phyloP scores from a whole-genome alignment of 2,329 filamentous ascomycete species.

The Ramularia endophylla region DNA sequence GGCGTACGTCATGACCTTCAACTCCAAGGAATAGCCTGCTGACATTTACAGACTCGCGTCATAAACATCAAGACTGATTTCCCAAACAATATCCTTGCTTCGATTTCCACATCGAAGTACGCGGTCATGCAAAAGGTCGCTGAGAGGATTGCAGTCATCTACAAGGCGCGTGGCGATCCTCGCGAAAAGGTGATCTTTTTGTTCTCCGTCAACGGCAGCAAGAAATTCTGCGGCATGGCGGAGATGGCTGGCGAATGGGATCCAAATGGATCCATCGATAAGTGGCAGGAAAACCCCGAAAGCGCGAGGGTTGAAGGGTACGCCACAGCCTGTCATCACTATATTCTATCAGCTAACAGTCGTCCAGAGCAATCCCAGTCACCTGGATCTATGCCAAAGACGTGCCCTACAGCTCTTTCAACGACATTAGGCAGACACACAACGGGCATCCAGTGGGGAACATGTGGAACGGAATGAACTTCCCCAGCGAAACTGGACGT shows the following conservation, averaged over 20 bases:
- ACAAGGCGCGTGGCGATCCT: slow-evolving; percentile 13
- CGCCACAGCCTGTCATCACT: slow-evolving; percentile 1
- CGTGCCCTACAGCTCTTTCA: slow-evolving; percentile 23
- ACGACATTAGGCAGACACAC: slow-evolving; percentile 18
- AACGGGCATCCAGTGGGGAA: slow-evolving; percentile 23
- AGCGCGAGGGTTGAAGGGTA: slow-evolving; percentile 10
- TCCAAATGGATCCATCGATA: slow-evolving; percentile 12
- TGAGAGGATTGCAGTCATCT: slow-evolving; percentile 24
- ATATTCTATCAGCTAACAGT: slow-evolving; percentile 7
- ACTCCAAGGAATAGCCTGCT: slow-evolving; percentile 4
- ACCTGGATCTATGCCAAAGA: slow-evolving; percentile 28
- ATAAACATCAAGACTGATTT: slow-evolving; percentile 29
- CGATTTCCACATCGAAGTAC: slow-evolving; percentile 16
- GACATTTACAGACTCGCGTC: slow-evolving; percentile 21
- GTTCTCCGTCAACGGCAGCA: slow-evolving; percentile 26
- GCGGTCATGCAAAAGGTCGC: slow-evolving; percentile 21
- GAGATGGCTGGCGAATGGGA: slow-evolving; percentile 25
- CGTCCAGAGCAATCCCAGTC: slow-evolving; percentile 22
- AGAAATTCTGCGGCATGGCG: slow-evolving; percentile 28
- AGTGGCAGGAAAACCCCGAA: slow-evolving; percentile 16
- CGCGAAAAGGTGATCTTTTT: slow-evolving; percentile 24
- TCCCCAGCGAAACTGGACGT: slow-evolving; percentile 21
- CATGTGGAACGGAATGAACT: slow-evolving; percentile 32
- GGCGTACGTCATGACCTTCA: slow-evolving; percentile 17
- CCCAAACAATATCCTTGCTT: slow-evolving; percentile 18